Evolutionary conservation across 2,329 filamentous ascomycete genomes (phyloP), one percentile per base, ranked within the genome.

Genomic region (Alternaria sp.): DNA sequence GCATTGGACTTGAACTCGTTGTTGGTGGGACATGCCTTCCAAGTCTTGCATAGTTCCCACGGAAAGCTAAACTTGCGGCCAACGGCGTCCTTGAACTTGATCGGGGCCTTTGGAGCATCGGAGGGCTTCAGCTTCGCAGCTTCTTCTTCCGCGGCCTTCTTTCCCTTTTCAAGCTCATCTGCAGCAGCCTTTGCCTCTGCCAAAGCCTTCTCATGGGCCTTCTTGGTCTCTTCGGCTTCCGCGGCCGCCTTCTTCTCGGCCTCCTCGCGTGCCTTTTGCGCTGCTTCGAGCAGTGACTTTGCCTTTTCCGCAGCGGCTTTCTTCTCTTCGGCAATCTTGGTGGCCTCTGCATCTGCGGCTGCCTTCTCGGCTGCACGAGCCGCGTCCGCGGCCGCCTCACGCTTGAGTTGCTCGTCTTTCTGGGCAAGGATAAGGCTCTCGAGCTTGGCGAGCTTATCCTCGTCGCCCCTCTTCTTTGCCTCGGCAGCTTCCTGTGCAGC

Each of bases 11-110:
- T 10, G 10, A 4, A 43, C 15, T 15, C 30, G 12, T 11, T 12
- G 13, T n/a, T 15, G 8, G 40, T 3, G 91, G 91, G 46, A 89
- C 85, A 78, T 93, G 71, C 73, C 70, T 76, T 74, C 73, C 74
- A 77, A 1, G 74, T 71, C 40, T 73, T 71, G 57, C 72, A 75
- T 26, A 74, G 25, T 15, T 74, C 51, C 62, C 67, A 77, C 6
- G 74, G 74, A 51, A 77, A 73, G 51, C 62, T 72, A 54, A 75
- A 77, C 46, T 72, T 75, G 57, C 74, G 68, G 19, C 75, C 74
- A 7, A 76, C 69, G 12, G 75, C 75, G 47, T 77, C 74, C 49
- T 74, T 75, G 69, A 77, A 75, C 46, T 72, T 74, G 62, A 77
- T 75, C 1, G 75, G 71, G 13, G 62, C 55, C 51, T 70, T 72